Conservation (phyloP, 768 basidiomycete species). For the Cubamyces sp. region DNA sequence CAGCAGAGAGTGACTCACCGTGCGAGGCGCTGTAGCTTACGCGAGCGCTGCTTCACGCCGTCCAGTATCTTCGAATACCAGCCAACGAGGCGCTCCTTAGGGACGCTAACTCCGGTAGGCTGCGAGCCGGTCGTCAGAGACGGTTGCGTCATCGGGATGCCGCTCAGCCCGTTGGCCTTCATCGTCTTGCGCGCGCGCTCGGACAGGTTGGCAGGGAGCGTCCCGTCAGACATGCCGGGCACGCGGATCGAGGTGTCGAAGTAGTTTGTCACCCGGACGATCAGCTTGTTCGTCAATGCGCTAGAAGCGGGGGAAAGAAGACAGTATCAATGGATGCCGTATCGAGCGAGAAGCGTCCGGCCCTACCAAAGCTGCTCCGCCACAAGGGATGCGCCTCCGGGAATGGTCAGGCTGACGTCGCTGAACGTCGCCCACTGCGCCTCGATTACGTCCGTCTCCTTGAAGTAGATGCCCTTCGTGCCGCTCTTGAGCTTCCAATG, state of each 20-base stretch:
- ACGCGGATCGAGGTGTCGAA: slow-evolving; percentile 93
- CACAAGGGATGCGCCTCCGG: slow-evolving; percentile 86
- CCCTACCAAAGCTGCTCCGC: slow-evolving; percentile 94
- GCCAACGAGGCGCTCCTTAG: slow-evolving; percentile 75
- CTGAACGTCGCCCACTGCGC: slow-evolving; percentile 95
- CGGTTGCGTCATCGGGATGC: slow-evolving; percentile 5
- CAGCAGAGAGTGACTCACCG: slow-evolving; percentile 51
- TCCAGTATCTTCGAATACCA: slow-evolving; percentile 97
- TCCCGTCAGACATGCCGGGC: slow-evolving; percentile 49
- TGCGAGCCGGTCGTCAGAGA: slow-evolving; percentile 32
- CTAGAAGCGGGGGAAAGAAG: slow-evolving; percentile 43
- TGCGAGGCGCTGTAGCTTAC: slow-evolving; percentile 93
- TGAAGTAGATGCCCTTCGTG: slow-evolving; percentile 91
- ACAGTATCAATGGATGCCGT: not conserved
- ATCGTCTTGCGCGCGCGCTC: slow-evolving; percentile 23
- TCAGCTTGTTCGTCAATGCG: slow-evolving; percentile 88
- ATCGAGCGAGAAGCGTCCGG: not conserved
- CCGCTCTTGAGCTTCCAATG: slow-evolving; percentile 97
- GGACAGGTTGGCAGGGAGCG: slow-evolving; percentile 12
- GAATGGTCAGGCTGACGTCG: slow-evolving; percentile 85
- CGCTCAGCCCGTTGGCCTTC: slow-evolving; percentile 31
- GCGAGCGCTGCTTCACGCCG: slow-evolving; percentile 86
- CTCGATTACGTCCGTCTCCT: slow-evolving; percentile 97
- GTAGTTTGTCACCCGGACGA: slow-evolving; percentile 90
- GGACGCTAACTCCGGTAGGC: slow-evolving; percentile 56